phyloP scores from a whole-genome alignment of 257 asterid genomes.

The Solanum stenotomum region DNA sequence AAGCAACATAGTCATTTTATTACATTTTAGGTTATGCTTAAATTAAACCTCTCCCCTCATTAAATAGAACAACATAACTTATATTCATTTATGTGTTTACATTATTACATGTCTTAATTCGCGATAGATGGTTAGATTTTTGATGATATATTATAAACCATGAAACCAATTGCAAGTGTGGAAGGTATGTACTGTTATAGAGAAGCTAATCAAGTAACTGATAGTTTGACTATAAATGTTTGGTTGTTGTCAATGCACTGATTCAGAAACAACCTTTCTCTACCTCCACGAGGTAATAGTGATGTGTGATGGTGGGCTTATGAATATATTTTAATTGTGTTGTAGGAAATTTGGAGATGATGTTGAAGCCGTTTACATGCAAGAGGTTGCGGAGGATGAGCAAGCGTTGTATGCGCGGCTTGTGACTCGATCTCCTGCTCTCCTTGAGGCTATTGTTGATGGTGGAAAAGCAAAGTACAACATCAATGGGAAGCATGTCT shows the following conservation, averaged over 20 bases:
- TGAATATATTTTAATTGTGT: background rate
- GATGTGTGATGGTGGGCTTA: background rate
- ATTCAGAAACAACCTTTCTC: background rate
- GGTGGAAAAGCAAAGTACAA: slow-evolving; percentile 51
- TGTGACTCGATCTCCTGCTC: slow-evolving; percentile 26
- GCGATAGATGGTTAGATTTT: background rate
- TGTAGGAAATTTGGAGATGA: slow-evolving; percentile 62
- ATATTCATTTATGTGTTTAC: background rate
- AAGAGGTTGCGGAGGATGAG: slow-evolving; percentile 44
- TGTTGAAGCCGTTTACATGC: slow-evolving; percentile 56
- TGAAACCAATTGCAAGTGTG: background rate
- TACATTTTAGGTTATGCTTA: background rate
- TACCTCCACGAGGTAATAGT: background rate
- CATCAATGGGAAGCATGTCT: slow-evolving; percentile 78
- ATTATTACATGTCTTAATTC: background rate
- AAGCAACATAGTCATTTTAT: background rate
- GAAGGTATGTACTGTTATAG: background rate
- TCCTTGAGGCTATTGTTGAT: slow-evolving; percentile 25
- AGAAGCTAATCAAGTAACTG: background rate
- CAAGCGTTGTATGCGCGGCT: slow-evolving; percentile 59
- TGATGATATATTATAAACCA: background rate
- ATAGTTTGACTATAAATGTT: background rate
- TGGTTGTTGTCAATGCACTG: background rate
- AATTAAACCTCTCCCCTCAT: background rate
- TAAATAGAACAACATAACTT: background rate